Evolutionary conservation across 805 yeast genomes (phyloP), one percentile per base, ranked within the genome.

Genomic region (Candida bentonensis): DNA sequence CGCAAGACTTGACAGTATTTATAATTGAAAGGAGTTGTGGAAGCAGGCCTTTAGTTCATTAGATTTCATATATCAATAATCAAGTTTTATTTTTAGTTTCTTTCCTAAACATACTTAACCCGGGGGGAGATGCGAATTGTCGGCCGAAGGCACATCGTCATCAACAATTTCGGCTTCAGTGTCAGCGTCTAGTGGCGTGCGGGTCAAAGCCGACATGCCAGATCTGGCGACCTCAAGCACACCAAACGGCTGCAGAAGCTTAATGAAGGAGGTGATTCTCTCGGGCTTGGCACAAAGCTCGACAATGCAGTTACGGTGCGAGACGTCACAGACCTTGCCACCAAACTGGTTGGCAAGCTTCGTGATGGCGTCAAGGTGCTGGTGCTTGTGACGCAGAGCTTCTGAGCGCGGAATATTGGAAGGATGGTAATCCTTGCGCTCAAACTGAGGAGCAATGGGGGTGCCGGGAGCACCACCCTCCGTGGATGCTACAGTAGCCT

Each of bases 181-280:
- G 39, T 58, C 62, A 21, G 66, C 66, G 51, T 79, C 84, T 53
- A 87, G 67, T 39, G 95, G 96, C 42, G 97, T 85, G 74, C 96
- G 80, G 59, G 97, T 94, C 57, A 92, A 73, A 7, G 97, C 98
- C 89, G 92, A 87, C 94, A 89, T 85, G 67, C 98, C 98, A 22
- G 95, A 82, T 68, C 98, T 78, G 39, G 96, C 95, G 56, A 89
- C 82, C 67, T 92, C 98, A 58, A 92, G 73, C 47, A 92, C 79
- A 59, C 98, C 98, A 60, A 92, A 92, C 40, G 98, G 98, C 62
- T 86, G 92, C 59, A 88, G 71, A 60, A 92, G 76, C 50, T 82
- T 83, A 60, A 92, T 76, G 63, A 88, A 88, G 34, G 94, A 78
- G 39, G 89, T 71, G 51, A 92, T 73, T 64, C 96, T 78, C 44